A percentile compares a stretch with the other conserved stretches of the same genome.
Evolutionary conservation across 2,329 filamentous ascomycete species (phyloP).

Genomic region (Coniochaeta hoffmannii): DNA sequence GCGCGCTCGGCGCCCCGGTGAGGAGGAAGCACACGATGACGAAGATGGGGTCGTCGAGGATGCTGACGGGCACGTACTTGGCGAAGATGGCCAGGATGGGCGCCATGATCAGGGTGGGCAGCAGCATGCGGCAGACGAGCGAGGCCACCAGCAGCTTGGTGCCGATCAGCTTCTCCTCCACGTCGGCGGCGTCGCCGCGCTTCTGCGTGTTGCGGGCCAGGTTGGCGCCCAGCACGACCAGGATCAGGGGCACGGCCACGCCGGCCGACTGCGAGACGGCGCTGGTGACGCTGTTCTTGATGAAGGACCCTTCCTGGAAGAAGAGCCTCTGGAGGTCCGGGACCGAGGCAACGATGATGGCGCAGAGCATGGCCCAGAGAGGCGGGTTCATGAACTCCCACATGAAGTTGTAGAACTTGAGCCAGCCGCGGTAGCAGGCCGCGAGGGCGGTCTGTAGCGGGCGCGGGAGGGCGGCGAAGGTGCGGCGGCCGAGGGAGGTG

Average conservation of each 20-base stretch:
- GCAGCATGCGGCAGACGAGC: conserved; percentile 80
- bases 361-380: conserved; percentile 90
- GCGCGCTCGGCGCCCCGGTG: conserved; percentile 83
- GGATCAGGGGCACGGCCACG: conserved; percentile 88
- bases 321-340: conserved; percentile 77
- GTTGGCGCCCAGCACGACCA: conserved; percentile 93
- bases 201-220: conserved; percentile 85
- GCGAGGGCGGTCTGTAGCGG: conserved; percentile 29
- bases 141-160: conserved; percentile 79
- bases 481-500: conserved; percentile 10
- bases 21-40: conserved; percentile 96
- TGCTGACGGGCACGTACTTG: conserved; percentile 87
- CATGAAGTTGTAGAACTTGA: conserved; percentile 53
- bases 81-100: conserved; percentile 80
- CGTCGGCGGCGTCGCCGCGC: conserved; percentile 52
- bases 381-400: conserved; percentile 98
- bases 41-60: conserved; percentile 95
- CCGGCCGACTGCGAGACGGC: conserved; percentile 79
- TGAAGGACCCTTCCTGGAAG: conserved; percentile 81
- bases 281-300: conserved; percentile 87
- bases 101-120: conserved; percentile 88
- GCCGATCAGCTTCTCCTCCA: conserved; percentile 61
- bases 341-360: conserved; percentile 85
- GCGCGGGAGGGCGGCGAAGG: conserved; percentile 31
- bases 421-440: conserved; percentile 23